These are phyloP conservation scores for Hypoxylon lienhwacheense DNA, from an alignment of 495 filamentous ascomycete genomes.

Conservation along the genomic window DNA sequence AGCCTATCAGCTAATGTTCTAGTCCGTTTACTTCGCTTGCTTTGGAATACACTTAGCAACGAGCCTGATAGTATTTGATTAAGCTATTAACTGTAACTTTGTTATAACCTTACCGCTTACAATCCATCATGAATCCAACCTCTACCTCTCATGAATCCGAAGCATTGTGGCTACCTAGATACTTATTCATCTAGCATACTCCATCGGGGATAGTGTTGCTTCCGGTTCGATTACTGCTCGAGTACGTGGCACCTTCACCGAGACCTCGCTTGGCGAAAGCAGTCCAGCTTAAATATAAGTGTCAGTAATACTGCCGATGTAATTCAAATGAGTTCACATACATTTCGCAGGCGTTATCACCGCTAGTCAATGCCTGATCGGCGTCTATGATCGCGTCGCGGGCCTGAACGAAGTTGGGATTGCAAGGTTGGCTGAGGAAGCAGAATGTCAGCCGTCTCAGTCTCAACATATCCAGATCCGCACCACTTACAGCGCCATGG, in stretches of 20 bases:
- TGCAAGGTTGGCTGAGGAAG: constrained; percentile 50
- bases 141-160: not conserved
- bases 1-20: too few species aligned
- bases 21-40: too few species aligned
- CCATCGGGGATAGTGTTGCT: constrained; percentile 37
- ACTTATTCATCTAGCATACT: constrained; percentile 28
- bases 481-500: constrained; percentile 49
- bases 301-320: not conserved
- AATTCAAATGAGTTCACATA: constrained; percentile 9
- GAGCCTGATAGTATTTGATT: not conserved
- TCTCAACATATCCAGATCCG: not conserved
- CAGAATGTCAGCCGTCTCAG: constrained; percentile 1
- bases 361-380: constrained; percentile 52
- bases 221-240: constrained; percentile 26
- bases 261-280: constrained; percentile 56
- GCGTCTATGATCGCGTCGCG: constrained; percentile 58
- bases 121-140: too few species aligned
- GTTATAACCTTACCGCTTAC: not conserved
- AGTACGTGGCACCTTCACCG: constrained; percentile 42
- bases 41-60: too few species aligned
- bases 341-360: constrained; percentile 54
- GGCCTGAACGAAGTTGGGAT: constrained; percentile 53
- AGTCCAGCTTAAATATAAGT: constrained; percentile 41
- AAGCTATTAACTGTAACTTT: not conserved
- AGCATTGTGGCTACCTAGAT: not conserved